phyloP scores from a whole-genome alignment of 2,329 filamentous ascomycete species.

The Helotiales sp. region DNA sequence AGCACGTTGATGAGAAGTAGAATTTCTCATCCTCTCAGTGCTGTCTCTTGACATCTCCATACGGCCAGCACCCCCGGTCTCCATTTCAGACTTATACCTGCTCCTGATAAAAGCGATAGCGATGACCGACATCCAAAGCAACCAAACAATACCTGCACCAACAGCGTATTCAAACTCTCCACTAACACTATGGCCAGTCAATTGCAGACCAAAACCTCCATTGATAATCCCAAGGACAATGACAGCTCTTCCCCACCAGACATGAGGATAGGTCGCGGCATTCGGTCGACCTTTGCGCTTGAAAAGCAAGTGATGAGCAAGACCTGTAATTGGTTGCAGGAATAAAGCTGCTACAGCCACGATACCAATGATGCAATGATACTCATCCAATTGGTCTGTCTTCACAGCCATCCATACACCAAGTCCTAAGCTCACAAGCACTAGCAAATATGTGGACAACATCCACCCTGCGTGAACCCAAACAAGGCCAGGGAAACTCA shows the following conservation, averaged over 20 bases:
- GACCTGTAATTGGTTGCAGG: slow-evolving; percentile 58
- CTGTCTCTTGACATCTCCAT: slow-evolving; percentile 5
- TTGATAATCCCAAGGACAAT: slow-evolving; percentile 63
- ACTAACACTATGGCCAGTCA: slow-evolving; percentile 42
- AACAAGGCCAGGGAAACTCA: slow-evolving; percentile 46
- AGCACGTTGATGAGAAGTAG: background rate
- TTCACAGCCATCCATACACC: slow-evolving; percentile 47
- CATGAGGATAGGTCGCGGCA: slow-evolving; percentile 52
- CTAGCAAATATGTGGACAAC: slow-evolving; percentile 51
- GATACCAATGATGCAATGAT: slow-evolving; percentile 56
- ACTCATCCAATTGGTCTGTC: slow-evolving; percentile 6
- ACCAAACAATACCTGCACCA: slow-evolving; percentile 51
- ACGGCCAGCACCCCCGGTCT: slow-evolving; percentile 8
- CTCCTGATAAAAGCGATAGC: slow-evolving; percentile 18
- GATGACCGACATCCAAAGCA: slow-evolving; percentile 44
- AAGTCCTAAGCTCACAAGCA: slow-evolving; percentile 59
- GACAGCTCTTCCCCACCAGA: slow-evolving; percentile 61
- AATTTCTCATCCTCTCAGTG: slow-evolving; percentile 2
- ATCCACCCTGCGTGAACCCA: slow-evolving; percentile 58
- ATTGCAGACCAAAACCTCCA: slow-evolving; percentile 59
- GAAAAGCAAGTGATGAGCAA: slow-evolving; percentile 56
- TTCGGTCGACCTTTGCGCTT: slow-evolving; percentile 42
- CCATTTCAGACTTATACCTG: slow-evolving; percentile 2
- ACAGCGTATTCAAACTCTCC: slow-evolving; percentile 56
- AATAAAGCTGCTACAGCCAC: slow-evolving; percentile 52